Evolutionary conservation across 345 rosid genomes (phyloP), one percentile per base, ranked within the genome.

Genomic region (Eutrema japonicum): DNA sequence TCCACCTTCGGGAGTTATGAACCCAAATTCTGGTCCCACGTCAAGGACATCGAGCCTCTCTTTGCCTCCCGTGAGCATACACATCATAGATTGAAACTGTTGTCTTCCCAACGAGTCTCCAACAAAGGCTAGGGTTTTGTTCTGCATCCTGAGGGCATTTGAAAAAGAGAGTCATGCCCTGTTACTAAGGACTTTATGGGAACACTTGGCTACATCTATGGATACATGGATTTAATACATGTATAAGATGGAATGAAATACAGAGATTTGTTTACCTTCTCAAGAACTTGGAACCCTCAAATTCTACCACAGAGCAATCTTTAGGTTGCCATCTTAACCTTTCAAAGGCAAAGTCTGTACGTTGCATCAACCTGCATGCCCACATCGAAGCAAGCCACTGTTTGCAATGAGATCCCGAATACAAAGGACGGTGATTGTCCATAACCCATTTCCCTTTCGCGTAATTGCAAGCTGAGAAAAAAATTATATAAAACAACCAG

Each of bases 391-490:
- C 90, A 68, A 94, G 86, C 98, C 97, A 94, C 49, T 82, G 92
- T 79, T 91, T 94, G 79, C 98, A 91, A 53, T 60, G 73, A 68
- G 78, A 80, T 56, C 98, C 98, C 13, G 97, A 89, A 80, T 94
- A 94, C 54, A 90, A 59, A 59, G 90, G 92, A 61, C 84, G 83
- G 37, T 54, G 73, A 29, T 85, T 84, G 80, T 94, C 98, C 68
- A 87, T 76, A 43, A 91, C 89, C 98, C 98, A 94, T 80, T 88
- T 91, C 65, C 98, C 98, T 78, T 88, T 87, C 14, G 95, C 95
- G 68, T 85, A 88, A 61, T 85, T 87, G 71, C 98, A 93, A 52
- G 73, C 97, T 86, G 86, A 54, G 55, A 32, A 71, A 18, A 11
- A 60, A 33, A 13, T 0, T 7, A 53, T 33, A 70, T 55, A 56